Percentiles rank a stretch among this genome's conserved stretches.
Conservation (phyloP, 225 moss, liverwort and hornwort species). For the Polytrichum commune region DNA sequence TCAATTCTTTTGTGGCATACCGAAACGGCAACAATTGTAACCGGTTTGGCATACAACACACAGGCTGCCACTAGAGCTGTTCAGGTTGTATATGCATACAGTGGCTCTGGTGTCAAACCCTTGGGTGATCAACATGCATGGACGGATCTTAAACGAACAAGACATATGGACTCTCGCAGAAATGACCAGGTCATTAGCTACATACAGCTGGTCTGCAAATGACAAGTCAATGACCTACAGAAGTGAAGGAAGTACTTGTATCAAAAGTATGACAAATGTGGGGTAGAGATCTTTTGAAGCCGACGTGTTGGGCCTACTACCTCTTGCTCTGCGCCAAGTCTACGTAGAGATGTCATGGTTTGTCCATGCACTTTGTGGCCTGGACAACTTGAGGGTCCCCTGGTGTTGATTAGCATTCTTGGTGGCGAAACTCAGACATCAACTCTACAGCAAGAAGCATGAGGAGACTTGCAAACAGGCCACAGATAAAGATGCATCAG, state of each 20-base stretch:
- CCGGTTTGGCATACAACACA: constrained; percentile 25
- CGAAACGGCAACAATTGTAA: constrained; percentile 29
- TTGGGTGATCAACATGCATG: constrained; percentile 28
- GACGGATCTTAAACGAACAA: constrained; percentile 25
- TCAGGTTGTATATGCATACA: constrained; percentile 25
- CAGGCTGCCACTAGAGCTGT: constrained; percentile 32
- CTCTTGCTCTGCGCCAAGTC: constrained; percentile 19
- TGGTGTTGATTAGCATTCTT: constrained; percentile 1
- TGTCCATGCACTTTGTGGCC: constrained; percentile 13
- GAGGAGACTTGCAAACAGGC: constrained; percentile 16
- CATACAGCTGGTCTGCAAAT: constrained; percentile 28
- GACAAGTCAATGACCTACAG: constrained; percentile 32
- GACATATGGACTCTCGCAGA: constrained; percentile 7
- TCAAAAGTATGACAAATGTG: constrained; percentile 38
- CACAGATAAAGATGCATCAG: constrained; percentile 17
- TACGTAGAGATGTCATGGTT: constrained; percentile 15
- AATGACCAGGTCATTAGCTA: constrained; percentile 17
- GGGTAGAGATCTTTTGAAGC: constrained; percentile 16
- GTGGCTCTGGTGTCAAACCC: constrained; percentile 35
- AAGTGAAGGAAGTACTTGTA: constrained; percentile 30
- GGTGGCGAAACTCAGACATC: constrained; percentile 10
- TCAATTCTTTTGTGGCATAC: constrained; percentile 42
- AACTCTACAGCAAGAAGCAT: constrained; percentile 14
- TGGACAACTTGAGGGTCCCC: constrained; percentile 6
- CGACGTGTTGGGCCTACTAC: constrained; percentile 21